Evolutionary conservation across 805 yeast species (phyloP).

Genomic region (Hanseniaspora valbyensis): DNA sequence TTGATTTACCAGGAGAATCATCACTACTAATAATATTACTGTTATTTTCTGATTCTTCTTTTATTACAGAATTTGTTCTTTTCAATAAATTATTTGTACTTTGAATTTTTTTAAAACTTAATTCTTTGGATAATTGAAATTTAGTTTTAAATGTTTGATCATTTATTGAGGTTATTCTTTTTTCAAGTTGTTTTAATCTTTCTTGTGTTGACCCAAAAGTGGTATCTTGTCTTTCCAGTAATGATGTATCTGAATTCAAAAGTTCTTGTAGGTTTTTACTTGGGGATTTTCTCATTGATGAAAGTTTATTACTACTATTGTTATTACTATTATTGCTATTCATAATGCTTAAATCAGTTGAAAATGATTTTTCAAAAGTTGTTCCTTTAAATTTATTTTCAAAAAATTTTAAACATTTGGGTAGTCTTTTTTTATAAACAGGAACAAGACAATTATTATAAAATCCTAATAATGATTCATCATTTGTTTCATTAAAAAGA

Average conservation of each 20-base stretch:
- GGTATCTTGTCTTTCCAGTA: conserved; percentile 8
- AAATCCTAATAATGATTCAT: conserved; percentile 37
- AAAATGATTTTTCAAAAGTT: conserved; percentile 26
- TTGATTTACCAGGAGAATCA: conserved; percentile 25
- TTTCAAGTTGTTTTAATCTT: conserved; percentile 10
- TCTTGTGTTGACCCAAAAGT: conserved; percentile 6
- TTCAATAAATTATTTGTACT: no score
- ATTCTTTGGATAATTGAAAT: conserved; percentile 7
- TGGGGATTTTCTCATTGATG: conserved; percentile 16
- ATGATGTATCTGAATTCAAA: conserved; percentile 4
- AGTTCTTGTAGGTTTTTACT: conserved; percentile 7
- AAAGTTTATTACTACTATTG: not conserved
- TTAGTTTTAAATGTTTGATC: conserved; percentile 18
- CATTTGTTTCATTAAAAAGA: conserved; percentile 26
- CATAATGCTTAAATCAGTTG: conserved; percentile 8
- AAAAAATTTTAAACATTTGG: conserved; percentile 36
- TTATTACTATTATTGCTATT: not conserved
- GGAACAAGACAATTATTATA: conserved; percentile 45
- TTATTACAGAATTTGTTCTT: conserved; percentile 23
- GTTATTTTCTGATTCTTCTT: conserved; percentile 14
- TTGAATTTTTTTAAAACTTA: no score
- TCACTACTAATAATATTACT: conserved; percentile 18
- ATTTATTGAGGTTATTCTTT: conserved; percentile 13
- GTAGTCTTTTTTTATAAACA: conserved; percentile 40
- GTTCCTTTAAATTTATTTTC: conserved; percentile 41